Base-by-base conservation (phyloP, 768 basidiomycete genomes). In the Lentinula lateritia region DNA sequence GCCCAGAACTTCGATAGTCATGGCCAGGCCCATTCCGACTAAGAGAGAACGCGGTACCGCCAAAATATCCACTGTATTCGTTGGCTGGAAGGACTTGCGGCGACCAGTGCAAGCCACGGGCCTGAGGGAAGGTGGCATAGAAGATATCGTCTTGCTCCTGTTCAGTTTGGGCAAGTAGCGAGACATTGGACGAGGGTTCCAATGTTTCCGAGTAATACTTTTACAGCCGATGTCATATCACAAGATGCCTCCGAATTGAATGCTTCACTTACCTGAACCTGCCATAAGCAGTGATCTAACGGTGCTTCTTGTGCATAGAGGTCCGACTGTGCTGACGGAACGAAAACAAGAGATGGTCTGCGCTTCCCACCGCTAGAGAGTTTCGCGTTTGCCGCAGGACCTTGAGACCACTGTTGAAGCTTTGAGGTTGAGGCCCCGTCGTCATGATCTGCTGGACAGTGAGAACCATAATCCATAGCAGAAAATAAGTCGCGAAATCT, bases 131-230 rank as follows among this genome's bases (percentile, higher is more conserved):
- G 12, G 70, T 71, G 12, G 70, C 66, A 62, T 75, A 79, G 63
- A 79, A 80, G 52, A 65, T 62, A 23, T 75, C 74, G 62, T 79
- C 79, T 18, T 72, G 67, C 35, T 78, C 74, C 35, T 70, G 64
- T 63, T 75, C 68, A 61, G 72, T 75, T 58, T 73, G 70, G 12
- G 72, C 68, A 64, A 75, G 76, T n/a, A 66, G 57, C 2, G 69
- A 68, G 42, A 68, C 56, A 6, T 59, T 60, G 13, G 56, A 46
- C 16, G 52, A 56, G 45, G 59, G 39, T 20, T 60, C 50, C 8
- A 50, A 28, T 52, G 59, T 50, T 10, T 66, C 53, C 52, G 57
- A n/a, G 60, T 42, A 28, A 23, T 46, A 63, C 67, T 65, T 38
- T 35, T 16, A 54, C 39, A 63, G 45, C 38, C 50, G 28, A 28